Conservation (phyloP, 2,329 filamentous ascomycete genomes). For the Alternaria brassicae region DNA sequence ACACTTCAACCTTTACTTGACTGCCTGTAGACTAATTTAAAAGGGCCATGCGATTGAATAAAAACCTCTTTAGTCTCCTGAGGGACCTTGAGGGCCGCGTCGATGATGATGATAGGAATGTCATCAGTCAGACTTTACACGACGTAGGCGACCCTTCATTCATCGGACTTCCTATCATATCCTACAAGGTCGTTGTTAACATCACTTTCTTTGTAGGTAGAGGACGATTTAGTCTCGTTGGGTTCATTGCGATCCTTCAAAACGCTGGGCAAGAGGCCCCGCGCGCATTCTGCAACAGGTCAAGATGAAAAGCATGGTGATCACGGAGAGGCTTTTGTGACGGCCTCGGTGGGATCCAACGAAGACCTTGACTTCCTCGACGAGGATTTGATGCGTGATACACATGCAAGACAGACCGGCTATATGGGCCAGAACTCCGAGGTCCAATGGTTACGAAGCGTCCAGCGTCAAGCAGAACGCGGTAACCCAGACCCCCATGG, state of each 20-base stretch:
- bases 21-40: neutral
- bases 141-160: constrained; percentile 15
- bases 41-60: constrained; percentile 33
- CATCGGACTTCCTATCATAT: too few species aligned
- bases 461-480: constrained; percentile 32
- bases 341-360: constrained; percentile 37
- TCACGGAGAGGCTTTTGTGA: constrained; percentile 30
- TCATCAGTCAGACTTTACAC: constrained; percentile 27
- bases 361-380: constrained; percentile 39
- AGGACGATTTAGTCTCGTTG: constrained; percentile 25
- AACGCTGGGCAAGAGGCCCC: constrained; percentile 27
- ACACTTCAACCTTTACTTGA: neutral
- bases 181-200: neutral
- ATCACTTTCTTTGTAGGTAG: constrained; percentile 15
- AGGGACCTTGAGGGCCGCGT: constrained; percentile 26
- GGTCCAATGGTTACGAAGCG: constrained; percentile 43
- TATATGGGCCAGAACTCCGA: constrained; percentile 47
- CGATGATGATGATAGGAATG: constrained; percentile 21
- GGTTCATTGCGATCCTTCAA: neutral
- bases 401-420: constrained; percentile 41
- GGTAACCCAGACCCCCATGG: constrained; percentile 12
- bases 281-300: neutral
- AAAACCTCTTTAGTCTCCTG: constrained; percentile 25
- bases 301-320: neutral
- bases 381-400: constrained; percentile 41